Base-by-base conservation (phyloP, 1,284 basidiomycete genomes). In the Naganishia cerealis region DNA sequence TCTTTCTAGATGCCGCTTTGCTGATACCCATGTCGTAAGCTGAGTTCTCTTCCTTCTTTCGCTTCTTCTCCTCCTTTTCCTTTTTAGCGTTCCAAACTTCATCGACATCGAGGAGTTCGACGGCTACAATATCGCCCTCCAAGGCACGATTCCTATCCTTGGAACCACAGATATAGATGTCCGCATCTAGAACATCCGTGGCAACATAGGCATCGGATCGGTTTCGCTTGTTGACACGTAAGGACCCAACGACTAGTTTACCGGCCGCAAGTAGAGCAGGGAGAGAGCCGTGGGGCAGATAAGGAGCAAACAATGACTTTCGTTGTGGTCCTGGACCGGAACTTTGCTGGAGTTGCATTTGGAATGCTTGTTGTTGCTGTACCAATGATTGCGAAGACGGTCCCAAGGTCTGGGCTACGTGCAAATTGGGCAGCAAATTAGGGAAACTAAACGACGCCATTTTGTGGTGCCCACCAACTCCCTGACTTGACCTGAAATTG, bases 1-100 rank as follows among this genome's bases (percentile, higher is more conserved):
- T 90, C 76, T 94, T 90, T 58, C 87, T 88, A 39, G 85, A 85
- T 21, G 67, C 65, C 40, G 74, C 73, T 56, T 74, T 72, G 61
- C 83, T 84, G 13, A 87, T 86, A 79, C 89, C 91, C 67, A 88
- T 76, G 58, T 83, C 82, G 79, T 92, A 96, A 0, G 91, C 90
- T 21, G 92, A 88, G 77, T 94, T 94, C 82, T 99, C 96, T 82
- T 99, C 96, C 86, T 99, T 99, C 82, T 96, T 96, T 77, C 93
- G 86, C 85, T 97, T 97, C 87, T 99, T 99, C 84, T 99, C 96
- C 80, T 99, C 95, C 83, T 99, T 99, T 83, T 99, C 96, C 83
- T 98, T 98, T 85, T 99, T 99, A 16, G 94, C 96, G 24, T 90
- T 89, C 96, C 96, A 98, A 9, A 99, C 95, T 81, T 96, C 94